Evolutionary conservation across 352 stramenopile genomes (phyloP), one percentile per base, ranked within the genome.

Genomic region (Thalassiosira ordinaria): DNA sequence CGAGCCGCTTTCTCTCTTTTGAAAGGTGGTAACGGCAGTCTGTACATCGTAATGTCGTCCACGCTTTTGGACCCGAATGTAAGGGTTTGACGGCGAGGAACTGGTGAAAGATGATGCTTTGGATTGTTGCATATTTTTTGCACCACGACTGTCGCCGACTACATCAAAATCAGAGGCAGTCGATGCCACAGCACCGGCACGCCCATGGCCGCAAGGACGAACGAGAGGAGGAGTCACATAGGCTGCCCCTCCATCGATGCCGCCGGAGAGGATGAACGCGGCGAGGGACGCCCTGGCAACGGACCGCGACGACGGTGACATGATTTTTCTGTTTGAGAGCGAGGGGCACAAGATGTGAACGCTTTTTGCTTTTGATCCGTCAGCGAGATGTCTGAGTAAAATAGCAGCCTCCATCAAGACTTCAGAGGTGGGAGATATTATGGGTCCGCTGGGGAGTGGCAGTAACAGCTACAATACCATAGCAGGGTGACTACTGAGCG

Each of bases 1-100:
- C 0, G 24, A n/a, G n/a, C n/a, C n/a, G n/a, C n/a, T n/a, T n/a
- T n/a, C n/a, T n/a, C n/a, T n/a, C n/a, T 84, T 83, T 35, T 51
- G 53, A 78, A 91, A 91, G 51, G 87, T 89, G 4, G 79, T 89
- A 2, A 91, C 61, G 2, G 79, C 76, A 16, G 87, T 92, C 62
- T 92, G 87, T 31, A 92, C 74, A 46, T 92, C 72, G 64, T 85
- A 92, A 57, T 74, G 37, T 24, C 66, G 39, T 20, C 78, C 70
- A 37, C 64, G 53, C 37, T 85, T 85, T 47, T 71, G 64, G 31
- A 85, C 81, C 24, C 78, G 78, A 61, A 85, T 73, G 52, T 77
- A 75, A 9, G 74, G 74, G 46, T 26, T 46, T 9, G 26, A 57
- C 49, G 49, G 46, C 0, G 26, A 39, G 2, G 53, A 0, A 24